A percentile compares a stretch with the other conserved stretches of the same genome.
phyloP scores from a whole-genome alignment of 2,329 filamentous ascomycete genomes.

The Huntiella abstrusa region DNA sequence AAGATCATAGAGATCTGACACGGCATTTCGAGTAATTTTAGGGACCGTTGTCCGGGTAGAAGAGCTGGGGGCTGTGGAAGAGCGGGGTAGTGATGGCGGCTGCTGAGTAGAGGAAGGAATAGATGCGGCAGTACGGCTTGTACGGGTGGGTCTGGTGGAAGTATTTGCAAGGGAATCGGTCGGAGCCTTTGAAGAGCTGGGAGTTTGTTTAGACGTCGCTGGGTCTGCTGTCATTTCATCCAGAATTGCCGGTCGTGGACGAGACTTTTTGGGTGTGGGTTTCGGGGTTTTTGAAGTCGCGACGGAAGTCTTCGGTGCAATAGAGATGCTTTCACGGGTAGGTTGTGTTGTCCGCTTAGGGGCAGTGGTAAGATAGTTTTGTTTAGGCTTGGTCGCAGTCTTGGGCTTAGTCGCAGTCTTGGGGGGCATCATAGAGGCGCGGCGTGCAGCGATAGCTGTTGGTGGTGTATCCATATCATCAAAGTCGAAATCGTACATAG shows the following conservation, averaged over 20 bases:
- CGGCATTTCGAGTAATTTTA: slow-evolving; percentile 2
- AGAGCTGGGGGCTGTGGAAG: not conserved
- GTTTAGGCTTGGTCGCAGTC: slow-evolving; percentile 3
- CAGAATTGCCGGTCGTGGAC: slow-evolving; percentile 5
- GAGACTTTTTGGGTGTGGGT: slow-evolving; percentile 5
- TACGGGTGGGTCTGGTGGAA: not conserved
- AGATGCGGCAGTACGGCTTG: no score
- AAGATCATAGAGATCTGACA: slow-evolving; percentile 9
- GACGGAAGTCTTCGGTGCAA: slow-evolving; percentile 7
- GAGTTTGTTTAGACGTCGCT: not conserved
- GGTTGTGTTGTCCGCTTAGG: slow-evolving; percentile 12
- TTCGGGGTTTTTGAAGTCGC: slow-evolving; percentile 12
- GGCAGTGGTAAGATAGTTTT: not conserved
- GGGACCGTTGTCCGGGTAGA: not conserved
- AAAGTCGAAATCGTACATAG: slow-evolving; percentile 10
- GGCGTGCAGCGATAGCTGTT: slow-evolving; percentile 1
- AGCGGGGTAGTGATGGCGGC: not conserved
- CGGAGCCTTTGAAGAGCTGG: not conserved
- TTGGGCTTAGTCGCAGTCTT: slow-evolving; percentile 6
- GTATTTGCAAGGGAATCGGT: not conserved
- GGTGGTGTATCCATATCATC: slow-evolving; percentile 9
- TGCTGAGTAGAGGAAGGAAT: not conserved
- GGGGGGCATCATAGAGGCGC: not conserved
- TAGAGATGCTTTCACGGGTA: slow-evolving; percentile 8
- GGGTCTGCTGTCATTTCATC: not conserved